These are phyloP conservation scores for Colletotrichum graminicola DNA, from an alignment of 2,329 filamentous ascomycete genomes.

Conservation along the genomic window DNA sequence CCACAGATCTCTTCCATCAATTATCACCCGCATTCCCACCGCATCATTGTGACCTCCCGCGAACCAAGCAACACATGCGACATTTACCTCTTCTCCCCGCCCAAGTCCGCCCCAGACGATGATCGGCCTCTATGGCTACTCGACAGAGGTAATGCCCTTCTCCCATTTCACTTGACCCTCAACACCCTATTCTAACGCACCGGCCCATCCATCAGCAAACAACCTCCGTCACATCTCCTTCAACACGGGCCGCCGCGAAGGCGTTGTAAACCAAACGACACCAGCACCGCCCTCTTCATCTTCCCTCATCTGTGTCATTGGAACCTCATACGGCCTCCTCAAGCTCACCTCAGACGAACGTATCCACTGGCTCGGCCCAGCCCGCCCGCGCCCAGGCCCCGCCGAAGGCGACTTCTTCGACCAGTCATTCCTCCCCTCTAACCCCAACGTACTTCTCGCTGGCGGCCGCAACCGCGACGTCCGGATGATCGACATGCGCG, in stretches of 20 bases:
- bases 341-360: constrained; percentile 50
- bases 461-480: constrained; percentile 64
- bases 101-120: constrained; percentile 46
- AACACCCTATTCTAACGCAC: neutral
- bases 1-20: constrained; percentile 61
- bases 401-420: constrained; percentile 58
- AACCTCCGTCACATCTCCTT: constrained; percentile 51
- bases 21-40: constrained; percentile 58
- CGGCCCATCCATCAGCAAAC: constrained; percentile 45
- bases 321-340: constrained; percentile 62
- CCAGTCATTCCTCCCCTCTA: constrained; percentile 60
- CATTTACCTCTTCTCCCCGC: constrained; percentile 56
- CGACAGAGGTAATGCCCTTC: constrained; percentile 42
- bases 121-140: constrained; percentile 54
- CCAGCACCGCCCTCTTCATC: constrained; percentile 55
- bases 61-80: constrained; percentile 49
- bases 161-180: neutral
- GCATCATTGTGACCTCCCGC: constrained; percentile 58
- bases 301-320: constrained; percentile 59
- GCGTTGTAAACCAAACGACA: constrained; percentile 56
- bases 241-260: constrained; percentile 46
- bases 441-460: constrained; percentile 61
- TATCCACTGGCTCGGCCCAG: constrained; percentile 52
- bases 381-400: constrained; percentile 40
- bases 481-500: constrained; percentile 60